Evolutionary conservation across 495 filamentous ascomycete species (phyloP), one percentile per base, ranked within the genome.

Genomic region (Bryoglossum gracile): DNA sequence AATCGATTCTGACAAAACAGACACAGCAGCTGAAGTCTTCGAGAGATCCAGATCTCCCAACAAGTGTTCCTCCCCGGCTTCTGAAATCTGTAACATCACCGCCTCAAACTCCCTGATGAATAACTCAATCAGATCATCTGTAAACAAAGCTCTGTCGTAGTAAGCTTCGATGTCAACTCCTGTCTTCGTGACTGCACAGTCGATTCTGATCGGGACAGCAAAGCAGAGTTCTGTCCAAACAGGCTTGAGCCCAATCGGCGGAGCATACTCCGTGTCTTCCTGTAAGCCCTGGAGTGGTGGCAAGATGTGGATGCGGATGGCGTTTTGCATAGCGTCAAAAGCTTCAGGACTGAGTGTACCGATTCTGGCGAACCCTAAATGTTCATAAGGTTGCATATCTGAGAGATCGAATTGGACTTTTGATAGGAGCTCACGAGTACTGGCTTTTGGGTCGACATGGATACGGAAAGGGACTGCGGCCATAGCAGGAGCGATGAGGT

Each of bases 401-500:
- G 6, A 18, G 8, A 40, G 37, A 18, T 40, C 14, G 16, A 19
- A 9, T 13, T 40, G 37, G n/a, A 21, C 9, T 19, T 5, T 40
- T 40, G 14, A 10, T 11, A 40, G 37, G 3, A 40, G 37, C 11
- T 6, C 19, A 2, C 19, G 37, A 17, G 37, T 6, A 5, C 5
- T 40, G 14, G 14, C 18, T 4, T 40, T 10, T n/a, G 16, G 37
- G 18, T 40, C 22, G 18, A 40, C 18, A 19, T 19, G 37, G 6
- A 66, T 45, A 14, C 62, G 47, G 3, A 61, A 51, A 2, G 61
- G 62, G 4, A 62, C 50, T 3, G 75, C 77, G 2, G 75, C 73
- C 9, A 82, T 50, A 0, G 74, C 70, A 6, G 78, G 77, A 4
- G 74, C 78, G 24, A 69, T 66, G 33, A 82, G 65, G 8, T 76